Evolutionary conservation across 2,329 filamentous ascomycete genomes (phyloP), one percentile per base, ranked within the genome.

Genomic region (Epichloe festucae): DNA sequence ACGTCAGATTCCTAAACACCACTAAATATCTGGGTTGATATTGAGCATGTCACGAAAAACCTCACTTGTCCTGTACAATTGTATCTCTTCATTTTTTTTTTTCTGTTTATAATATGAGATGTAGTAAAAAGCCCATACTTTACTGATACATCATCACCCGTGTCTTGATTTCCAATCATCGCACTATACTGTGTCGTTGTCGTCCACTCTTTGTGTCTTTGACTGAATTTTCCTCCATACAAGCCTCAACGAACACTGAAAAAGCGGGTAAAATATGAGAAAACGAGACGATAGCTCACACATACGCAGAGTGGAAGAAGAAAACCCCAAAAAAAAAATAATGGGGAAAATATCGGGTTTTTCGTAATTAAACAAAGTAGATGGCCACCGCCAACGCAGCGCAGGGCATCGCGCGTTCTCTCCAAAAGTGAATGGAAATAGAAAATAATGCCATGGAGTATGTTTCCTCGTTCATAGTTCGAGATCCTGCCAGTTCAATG

Each of bases 291-390:
- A 47, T 6, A 51, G 40, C 19, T 46, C 2, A 40, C n/a, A 42
- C 36, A 27, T 27, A 35, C 49, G 27, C 44, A 46, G n/a, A 46
- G 38, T 27, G 40, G 40, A 39, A 31, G 31, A 11, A 21, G 14
- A 10, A 38, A 15, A 27, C 45, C 15, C 19, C 19, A 51, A 45
- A 27, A 31, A 31, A 54, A 46, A 42, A 35, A 45, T 43, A 46
- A 19, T 46, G 23, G 23, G 52, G 59, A 63, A 65, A 63, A 60
- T 56, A 41, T 38, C 45, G 38, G 21, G 55, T 63, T 57, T 64
- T 68, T 71, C 68, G 62, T 72, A 68, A 74, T 75, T 74, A 74
- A 73, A 75, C 71, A 75, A 72, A 66, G 69, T 74, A 73, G 69
- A 69, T 70, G 67, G 66, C 66, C 67, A 65, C 68, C 69, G 61